Evolutionary conservation across 1,139 yeast species (phyloP).

Genomic region (Debaryomyces subglobosus): DNA sequence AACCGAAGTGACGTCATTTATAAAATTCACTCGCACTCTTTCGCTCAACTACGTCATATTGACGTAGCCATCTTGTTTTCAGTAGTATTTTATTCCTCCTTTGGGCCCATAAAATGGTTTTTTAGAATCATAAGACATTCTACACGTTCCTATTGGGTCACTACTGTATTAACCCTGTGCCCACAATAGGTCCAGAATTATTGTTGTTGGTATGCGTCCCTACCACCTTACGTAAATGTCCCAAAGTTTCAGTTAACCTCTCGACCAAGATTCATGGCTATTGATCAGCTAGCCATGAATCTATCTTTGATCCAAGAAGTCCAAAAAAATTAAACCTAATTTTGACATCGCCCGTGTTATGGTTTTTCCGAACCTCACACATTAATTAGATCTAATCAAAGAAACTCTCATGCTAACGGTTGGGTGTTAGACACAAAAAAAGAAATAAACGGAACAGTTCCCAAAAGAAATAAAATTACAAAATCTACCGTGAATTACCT

Average conservation of each 20-base stretch:
- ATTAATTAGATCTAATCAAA: no score
- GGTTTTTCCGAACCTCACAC: not conserved
- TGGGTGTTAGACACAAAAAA: not conserved
- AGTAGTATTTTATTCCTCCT: not conserved
- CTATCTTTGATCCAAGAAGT: not conserved
- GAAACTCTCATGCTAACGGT: not conserved
- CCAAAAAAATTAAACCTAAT: not conserved
- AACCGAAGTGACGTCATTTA: not conserved
- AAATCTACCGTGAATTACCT: not conserved
- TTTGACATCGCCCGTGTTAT: not conserved
- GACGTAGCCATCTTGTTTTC: conserved; percentile 1
- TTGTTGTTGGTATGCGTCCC: not conserved
- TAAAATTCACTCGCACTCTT: not conserved
- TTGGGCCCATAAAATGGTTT: not conserved
- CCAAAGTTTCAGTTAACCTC: not conserved
- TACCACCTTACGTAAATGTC: not conserved
- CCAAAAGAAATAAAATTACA: conserved; percentile 1
- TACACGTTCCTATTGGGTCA: not conserved
- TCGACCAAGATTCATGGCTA: not conserved
- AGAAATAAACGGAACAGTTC: not conserved
- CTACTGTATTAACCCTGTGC: not conserved
- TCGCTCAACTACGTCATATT: conserved; percentile 1
- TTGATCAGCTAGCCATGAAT: no score
- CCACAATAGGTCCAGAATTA: not conserved
- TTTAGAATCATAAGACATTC: conserved; percentile 3